phyloP scores from a whole-genome alignment of 768 basidiomycete species.

The Lanmaoa pseudosensibilis region DNA sequence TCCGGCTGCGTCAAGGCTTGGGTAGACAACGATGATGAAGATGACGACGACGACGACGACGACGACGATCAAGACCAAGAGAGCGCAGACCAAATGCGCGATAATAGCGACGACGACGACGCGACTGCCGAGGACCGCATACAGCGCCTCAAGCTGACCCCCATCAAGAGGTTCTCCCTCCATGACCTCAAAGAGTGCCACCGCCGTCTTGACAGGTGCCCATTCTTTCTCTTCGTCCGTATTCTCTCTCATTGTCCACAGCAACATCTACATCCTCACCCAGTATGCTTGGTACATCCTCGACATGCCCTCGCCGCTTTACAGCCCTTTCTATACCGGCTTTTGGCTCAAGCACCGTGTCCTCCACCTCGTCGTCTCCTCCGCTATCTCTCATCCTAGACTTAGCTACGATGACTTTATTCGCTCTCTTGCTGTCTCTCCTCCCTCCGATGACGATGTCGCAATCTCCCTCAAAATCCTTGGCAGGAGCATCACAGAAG shows the following conservation, averaged over 20 bases:
- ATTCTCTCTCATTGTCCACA: conserved; percentile 29
- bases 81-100: conserved; percentile 16
- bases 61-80: conserved; percentile 24
- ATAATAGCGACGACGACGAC: neutral
- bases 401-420: conserved; percentile 43
- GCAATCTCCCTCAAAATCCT: conserved; percentile 37
- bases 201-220: conserved; percentile 45
- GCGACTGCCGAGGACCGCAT: conserved; percentile 8
- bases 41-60: conserved; percentile 26
- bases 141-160: conserved; percentile 40
- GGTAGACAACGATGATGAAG: conserved; percentile 35
- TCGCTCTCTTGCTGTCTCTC: conserved; percentile 32
- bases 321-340: conserved; percentile 43
- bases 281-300: conserved; percentile 71
- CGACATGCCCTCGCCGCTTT: conserved; percentile 45
- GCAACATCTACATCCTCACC: conserved; percentile 66
- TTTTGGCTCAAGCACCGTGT: conserved; percentile 54
- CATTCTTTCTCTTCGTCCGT: neutral
- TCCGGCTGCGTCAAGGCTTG: conserved; percentile 41
- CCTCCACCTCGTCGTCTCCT: conserved; percentile 47
- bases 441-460: conserved; percentile 33
- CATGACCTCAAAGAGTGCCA: conserved; percentile 38
- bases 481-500: conserved; percentile 42
- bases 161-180: conserved; percentile 47
- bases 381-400: conserved; percentile 35